Conservation (phyloP, 805 yeast genomes). For the Barnettozyma salicaria region DNA sequence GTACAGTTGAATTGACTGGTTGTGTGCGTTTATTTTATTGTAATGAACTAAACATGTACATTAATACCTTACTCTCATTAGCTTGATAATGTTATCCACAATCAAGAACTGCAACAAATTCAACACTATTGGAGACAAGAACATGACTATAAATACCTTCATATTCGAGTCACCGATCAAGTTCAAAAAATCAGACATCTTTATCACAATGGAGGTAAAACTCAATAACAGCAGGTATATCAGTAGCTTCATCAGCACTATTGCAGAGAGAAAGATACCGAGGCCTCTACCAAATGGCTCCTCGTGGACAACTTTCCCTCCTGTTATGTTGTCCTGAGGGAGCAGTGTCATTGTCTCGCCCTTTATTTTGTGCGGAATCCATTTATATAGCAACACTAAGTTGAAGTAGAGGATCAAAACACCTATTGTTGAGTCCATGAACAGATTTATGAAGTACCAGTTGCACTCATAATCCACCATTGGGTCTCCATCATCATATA, state of each 20-base stretch:
- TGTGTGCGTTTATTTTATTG: too few species aligned
- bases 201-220: constrained; percentile 43
- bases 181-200: constrained; percentile 49
- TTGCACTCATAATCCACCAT: constrained; percentile 67
- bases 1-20: too few species aligned
- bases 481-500: constrained; percentile 30
- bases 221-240: constrained; percentile 49
- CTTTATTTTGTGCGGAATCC: constrained; percentile 43
- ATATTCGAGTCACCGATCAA: constrained; percentile 56
- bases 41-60: too few species aligned
- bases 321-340: too few species aligned
- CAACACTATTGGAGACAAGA: constrained; percentile 69
- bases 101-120: constrained; percentile 69
- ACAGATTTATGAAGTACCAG: constrained; percentile 86
- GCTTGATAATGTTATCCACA: constrained; percentile 66
- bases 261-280: constrained; percentile 56
- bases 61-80: constrained; percentile 10
- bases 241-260: constrained; percentile 55
- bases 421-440: constrained; percentile 91
- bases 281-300: constrained; percentile 52
- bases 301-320: not conserved
- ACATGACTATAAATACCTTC: constrained; percentile 83
- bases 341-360: constrained; percentile 40
- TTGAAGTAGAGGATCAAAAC: constrained; percentile 69
- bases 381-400: constrained; percentile 45